A percentile compares a stretch with the other conserved stretches of the same genome.
Conservation (phyloP, 1,139 yeast genomes). For the Suhomyces anneliseae region DNA sequence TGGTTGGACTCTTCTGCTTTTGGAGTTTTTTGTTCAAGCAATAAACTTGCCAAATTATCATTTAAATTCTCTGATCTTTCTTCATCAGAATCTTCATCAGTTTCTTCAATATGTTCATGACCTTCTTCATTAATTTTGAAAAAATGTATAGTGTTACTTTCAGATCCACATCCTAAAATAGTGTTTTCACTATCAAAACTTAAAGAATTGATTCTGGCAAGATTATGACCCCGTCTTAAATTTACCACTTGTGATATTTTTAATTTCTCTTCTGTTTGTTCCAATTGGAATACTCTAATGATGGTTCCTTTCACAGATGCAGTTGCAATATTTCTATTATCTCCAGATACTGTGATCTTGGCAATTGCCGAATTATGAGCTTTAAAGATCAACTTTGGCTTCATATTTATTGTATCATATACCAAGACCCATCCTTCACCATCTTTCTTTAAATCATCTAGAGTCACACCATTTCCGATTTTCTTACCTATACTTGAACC, state of each 20-base stretch:
- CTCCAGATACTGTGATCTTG: slow-evolving; percentile 48
- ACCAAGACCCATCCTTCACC: slow-evolving; percentile 48
- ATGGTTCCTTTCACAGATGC: slow-evolving; percentile 76
- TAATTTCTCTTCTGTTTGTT: slow-evolving; percentile 13
- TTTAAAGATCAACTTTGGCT: slow-evolving; percentile 56
- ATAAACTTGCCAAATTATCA: slow-evolving; percentile 44
- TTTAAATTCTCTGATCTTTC: slow-evolving; percentile 37
- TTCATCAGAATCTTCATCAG: slow-evolving; percentile 8
- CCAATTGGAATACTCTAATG: slow-evolving; percentile 47
- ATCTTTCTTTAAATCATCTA: slow-evolving; percentile 27
- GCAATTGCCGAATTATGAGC: slow-evolving; percentile 58
- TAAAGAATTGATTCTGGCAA: slow-evolving; percentile 55
- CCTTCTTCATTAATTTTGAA: slow-evolving; percentile 40
- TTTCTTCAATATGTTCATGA: slow-evolving; percentile 3
- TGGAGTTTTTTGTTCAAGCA: slow-evolving; percentile 30
- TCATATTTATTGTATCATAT: slow-evolving; percentile 59
- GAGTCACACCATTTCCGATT: slow-evolving; percentile 16
- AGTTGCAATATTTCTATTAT: slow-evolving; percentile 59
- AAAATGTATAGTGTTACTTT: slow-evolving; percentile 68
- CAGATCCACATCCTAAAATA: slow-evolving; percentile 65
- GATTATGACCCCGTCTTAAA: slow-evolving; percentile 69
- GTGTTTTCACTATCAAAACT: slow-evolving; percentile 52
- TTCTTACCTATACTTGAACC: slow-evolving; percentile 7
- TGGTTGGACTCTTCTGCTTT: slow-evolving; percentile 13
- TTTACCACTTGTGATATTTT: slow-evolving; percentile 42